A percentile compares a stretch with the other conserved stretches of the same genome.
Conservation (phyloP, 116 monocot genomes). For the Dioscorea cayenensis region DNA sequence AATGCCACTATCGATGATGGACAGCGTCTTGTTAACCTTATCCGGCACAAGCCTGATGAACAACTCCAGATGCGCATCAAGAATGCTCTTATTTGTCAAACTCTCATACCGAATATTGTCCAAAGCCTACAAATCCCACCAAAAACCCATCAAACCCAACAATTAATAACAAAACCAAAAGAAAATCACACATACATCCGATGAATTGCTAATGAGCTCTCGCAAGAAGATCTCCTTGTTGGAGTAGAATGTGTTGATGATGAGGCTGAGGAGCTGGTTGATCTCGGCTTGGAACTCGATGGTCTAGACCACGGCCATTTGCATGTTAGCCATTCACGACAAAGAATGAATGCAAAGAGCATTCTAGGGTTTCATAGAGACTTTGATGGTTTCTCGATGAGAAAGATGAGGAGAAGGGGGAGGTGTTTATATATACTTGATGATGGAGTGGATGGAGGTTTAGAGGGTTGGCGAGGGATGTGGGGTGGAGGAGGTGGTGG, state of each 20-base stretch:
- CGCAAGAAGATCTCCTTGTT: slow-evolving; percentile 29
- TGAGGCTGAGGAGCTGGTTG: slow-evolving; percentile 20
- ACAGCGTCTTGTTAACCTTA: slow-evolving; percentile 21
- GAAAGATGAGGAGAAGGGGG: no score
- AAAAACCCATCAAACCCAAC: background rate
- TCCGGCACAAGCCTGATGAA: slow-evolving; percentile 18
- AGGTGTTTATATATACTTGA: no score
- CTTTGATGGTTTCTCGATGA: no score
- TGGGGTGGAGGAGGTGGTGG: no score
- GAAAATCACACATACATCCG: slow-evolving; percentile 3
- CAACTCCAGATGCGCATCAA: slow-evolving; percentile 14
- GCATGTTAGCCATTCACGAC: slow-evolving; percentile 5
- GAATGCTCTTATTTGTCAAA: slow-evolving; percentile 13
- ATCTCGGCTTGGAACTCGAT: slow-evolving; percentile 19
- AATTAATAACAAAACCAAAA: background rate
- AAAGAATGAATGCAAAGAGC: background rate
- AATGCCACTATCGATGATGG: slow-evolving; percentile 17
- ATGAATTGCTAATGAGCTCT: slow-evolving; percentile 20
- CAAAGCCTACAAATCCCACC: slow-evolving; percentile 3
- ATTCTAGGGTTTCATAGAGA: no score
- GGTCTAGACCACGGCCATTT: slow-evolving; percentile 15
- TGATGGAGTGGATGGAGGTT: no score
- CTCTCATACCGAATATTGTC: slow-evolving; percentile 18
- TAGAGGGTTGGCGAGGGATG: no score
- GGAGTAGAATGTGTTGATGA: slow-evolving; percentile 24